phyloP scores from a whole-genome alignment of 495 filamentous ascomycete species.

The Chaetomidium leptoderma region DNA sequence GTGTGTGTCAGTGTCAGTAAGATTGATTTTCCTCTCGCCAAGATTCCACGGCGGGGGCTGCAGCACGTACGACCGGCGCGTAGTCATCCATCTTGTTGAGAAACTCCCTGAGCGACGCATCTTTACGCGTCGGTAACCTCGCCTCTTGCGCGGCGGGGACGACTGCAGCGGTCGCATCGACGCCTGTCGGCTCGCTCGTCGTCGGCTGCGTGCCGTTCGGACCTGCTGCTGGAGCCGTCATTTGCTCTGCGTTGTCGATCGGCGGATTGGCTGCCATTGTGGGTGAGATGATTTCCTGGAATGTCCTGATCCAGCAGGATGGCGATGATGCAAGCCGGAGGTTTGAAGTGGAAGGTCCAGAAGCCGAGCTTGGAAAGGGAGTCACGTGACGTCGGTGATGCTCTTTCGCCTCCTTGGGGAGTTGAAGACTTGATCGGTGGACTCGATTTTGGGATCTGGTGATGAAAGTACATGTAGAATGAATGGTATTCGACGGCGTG shows the following conservation, averaged over 20 bases:
- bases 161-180: not conserved
- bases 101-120: conserved; percentile 86
- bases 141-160: conserved; percentile 28
- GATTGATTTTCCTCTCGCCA: not conserved
- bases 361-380: not conserved
- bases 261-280: conserved; percentile 27
- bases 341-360: not conserved
- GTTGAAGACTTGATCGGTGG: not conserved
- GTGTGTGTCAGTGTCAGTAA: conserved; percentile 10
- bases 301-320: not conserved
- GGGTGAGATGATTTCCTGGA: not conserved
- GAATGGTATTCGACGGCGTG: too few relatives aligned
- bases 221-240: not conserved
- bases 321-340: not conserved
- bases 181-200: not conserved
- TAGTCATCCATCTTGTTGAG: conserved; percentile 96
- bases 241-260: conserved; percentile 19
- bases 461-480: too few relatives aligned
- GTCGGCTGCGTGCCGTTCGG: conserved; percentile 21
- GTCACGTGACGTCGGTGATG: conserved; percentile 5
- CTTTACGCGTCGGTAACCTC: conserved; percentile 69
- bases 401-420: not conserved
- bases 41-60: not conserved
- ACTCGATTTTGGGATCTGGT: too few relatives aligned
- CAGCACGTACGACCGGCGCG: conserved; percentile 78